phyloP scores from a whole-genome alignment of 2,329 filamentous ascomycete genomes.

The Fulvia fulva region DNA sequence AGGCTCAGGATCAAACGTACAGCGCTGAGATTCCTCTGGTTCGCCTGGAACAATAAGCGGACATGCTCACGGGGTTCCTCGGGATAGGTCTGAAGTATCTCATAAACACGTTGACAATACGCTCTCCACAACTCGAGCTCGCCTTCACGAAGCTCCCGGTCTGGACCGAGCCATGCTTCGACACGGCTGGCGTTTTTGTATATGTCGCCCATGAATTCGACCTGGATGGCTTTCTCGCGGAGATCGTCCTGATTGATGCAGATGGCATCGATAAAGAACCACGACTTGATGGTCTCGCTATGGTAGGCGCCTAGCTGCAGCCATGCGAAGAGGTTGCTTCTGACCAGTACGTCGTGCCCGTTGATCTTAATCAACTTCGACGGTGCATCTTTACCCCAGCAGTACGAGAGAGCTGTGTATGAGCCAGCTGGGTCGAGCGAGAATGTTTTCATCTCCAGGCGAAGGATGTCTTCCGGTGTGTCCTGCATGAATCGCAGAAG shows the following conservation, averaged over 20 bases:
- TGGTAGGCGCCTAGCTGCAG: neutral
- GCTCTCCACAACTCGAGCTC: too few species aligned
- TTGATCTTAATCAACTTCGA: neutral
- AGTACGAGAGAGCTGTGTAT: constrained; percentile 3
- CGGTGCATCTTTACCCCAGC: neutral
- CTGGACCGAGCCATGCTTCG: constrained; percentile 9
- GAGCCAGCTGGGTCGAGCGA: too few species aligned
- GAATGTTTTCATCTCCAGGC: too few species aligned
- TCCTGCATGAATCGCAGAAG: too few species aligned
- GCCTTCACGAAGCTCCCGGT: neutral
- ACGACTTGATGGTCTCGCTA: neutral
- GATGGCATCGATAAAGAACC: constrained; percentile 17
- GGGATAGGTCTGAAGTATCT: too few species aligned
- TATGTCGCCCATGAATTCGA: constrained; percentile 19
- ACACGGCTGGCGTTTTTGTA: constrained; percentile 10
- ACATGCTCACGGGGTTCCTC: too few species aligned
- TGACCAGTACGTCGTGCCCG: neutral
- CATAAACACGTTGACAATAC: too few species aligned
- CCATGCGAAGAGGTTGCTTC: neutral
- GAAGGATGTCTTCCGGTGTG: too few species aligned
- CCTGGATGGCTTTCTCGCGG: constrained; percentile 16
- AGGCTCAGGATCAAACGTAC: too few species aligned
- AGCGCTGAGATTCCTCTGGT: too few species aligned
- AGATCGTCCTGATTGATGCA: constrained; percentile 23
- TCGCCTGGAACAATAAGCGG: too few species aligned